Base-by-base conservation (phyloP, 192 early-diverging fungal species). In the Phlyctochytrium arcticum region DNA sequence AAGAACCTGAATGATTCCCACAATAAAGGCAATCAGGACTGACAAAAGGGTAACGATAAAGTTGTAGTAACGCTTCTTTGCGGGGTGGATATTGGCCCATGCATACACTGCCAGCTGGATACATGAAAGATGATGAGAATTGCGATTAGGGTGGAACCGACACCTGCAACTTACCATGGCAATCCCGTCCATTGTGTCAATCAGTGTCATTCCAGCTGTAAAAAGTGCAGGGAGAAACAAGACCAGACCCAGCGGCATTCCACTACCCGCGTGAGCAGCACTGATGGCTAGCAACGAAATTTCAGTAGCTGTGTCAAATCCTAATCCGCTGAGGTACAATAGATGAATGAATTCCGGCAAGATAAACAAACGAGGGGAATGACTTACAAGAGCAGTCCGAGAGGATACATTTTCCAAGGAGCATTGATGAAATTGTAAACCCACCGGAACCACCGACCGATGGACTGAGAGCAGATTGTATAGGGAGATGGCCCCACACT, bases 241-340 rank as follows among this genome's bases (percentile, higher is more conserved):
- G 24, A 83, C 79, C n/a, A 82, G 54, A 54, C 63, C 77, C 31
- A 75, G 73, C 0, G 76, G 60, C 48, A 85, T 80, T 0, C 75
- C 78, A 26, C 60, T 46, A 0, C 74, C 62, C 3, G 72, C 80
- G 24, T 79, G 80, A 3, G 79, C 67, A 4, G 81, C 84, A 3
- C 86, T 74, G 29, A 89, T 84, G 0, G 79, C 75, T 1, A 89
- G 63, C 1, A 89, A 23, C 3, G 76, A 78, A 27, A 89, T 75
- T 54, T 89, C 83, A 0, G 85, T 85, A 6, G 87, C 83, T 7
- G 88, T 89, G 75, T 89, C 88, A 57, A 89, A 89, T 6, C 88
- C 88, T 21, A 89, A 62, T 2, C 88, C 87, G 73, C 89, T 89
- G n/a, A n/a, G n/a, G n/a, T n/a, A n/a, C n/a, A n/a, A n/a, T n/a